These are phyloP conservation scores for Tagetes patula DNA, from an alignment of 129 eudicot genomes.

Conservation along the genomic window DNA sequence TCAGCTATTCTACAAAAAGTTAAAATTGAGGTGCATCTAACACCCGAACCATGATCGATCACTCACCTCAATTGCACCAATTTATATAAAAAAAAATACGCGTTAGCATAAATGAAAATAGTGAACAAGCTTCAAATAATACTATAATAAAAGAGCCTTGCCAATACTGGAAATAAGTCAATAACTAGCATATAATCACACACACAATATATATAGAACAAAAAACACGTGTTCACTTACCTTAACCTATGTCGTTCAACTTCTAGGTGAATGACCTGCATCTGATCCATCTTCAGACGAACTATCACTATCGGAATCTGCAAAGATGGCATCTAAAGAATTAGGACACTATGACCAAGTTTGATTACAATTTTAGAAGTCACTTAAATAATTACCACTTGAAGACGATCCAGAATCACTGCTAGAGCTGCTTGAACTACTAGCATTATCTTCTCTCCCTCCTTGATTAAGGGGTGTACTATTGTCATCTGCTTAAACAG, in stretches of 20 bases:
- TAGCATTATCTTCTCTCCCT: slow-evolving; percentile 50
- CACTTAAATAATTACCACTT: slow-evolving; percentile 54
- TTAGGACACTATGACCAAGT: slow-evolving; percentile 13
- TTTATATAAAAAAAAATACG: background rate
- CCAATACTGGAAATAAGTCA: background rate
- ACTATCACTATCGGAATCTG: slow-evolving; percentile 94
- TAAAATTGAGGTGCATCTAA: background rate
- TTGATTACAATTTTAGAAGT: background rate
- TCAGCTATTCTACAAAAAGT: background rate
- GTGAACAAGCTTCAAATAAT: background rate
- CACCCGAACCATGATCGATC: background rate
- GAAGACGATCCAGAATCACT: slow-evolving; percentile 93
- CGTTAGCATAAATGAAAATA: background rate
- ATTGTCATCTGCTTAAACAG: slow-evolving; percentile 43
- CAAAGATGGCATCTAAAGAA: slow-evolving; percentile 11
- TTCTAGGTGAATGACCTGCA: slow-evolving; percentile 53
- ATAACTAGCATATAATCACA: slow-evolving; percentile 4
- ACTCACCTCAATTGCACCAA: background rate
- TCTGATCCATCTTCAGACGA: slow-evolving; percentile 82
- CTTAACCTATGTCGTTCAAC: slow-evolving; percentile 39
- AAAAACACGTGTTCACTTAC: slow-evolving; percentile 22
- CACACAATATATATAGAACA: too few relatives aligned
- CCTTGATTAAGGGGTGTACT: slow-evolving; percentile 45
- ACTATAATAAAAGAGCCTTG: background rate
- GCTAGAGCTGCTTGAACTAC: slow-evolving; percentile 96